Base-by-base conservation (phyloP, 345 rosid species). In the Populus deltoides region DNA sequence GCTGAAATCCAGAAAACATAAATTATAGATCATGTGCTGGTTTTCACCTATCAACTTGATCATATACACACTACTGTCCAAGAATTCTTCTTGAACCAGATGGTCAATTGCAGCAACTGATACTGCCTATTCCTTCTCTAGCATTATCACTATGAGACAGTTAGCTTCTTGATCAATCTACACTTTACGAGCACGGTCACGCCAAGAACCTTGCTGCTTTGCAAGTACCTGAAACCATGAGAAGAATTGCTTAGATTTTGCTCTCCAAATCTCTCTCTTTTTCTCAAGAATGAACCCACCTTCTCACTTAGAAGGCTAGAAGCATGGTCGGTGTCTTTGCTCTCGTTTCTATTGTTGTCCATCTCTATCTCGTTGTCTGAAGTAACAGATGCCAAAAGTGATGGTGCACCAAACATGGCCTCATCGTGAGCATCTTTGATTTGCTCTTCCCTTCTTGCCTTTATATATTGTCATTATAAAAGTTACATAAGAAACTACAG, bases 131-230 rank as follows among this genome's bases (percentile, higher is more conserved):
- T 47, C 5, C 41, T 31, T 7, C 27, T 38, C 45, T 22, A 68
- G 72, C 72, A 68, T 47, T 1, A 13, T 15, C 15, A 47, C 18
- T 13, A 13, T 31, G 71, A 16, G 39, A 24, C 27, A 31, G n/a
- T 79, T 73, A 15, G n/a, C 74, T 62, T 49, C 62, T 51, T 38
- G 29, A 38, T 80, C 57, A 47, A 76, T 67, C 72, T 89, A 89
- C 24, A 79, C 72, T 85, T 90, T 95, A 24, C 97, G 92, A 66
- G 92, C 96, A 25, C 99, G 92, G 84, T 93, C 96, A 71, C 97
- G 97, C 99, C 99, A 95, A 27, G 98, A 93, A 76, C 94, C 96
- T 87, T 90, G 92, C 75, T 94, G 98, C 90, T 90, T 93, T 68
- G 92, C 90, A 75, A 93, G 92, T 38, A 93, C 97, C 99, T 96